Base-by-base conservation (phyloP, 1,139 yeast species). In the Candida gigantensis region DNA sequence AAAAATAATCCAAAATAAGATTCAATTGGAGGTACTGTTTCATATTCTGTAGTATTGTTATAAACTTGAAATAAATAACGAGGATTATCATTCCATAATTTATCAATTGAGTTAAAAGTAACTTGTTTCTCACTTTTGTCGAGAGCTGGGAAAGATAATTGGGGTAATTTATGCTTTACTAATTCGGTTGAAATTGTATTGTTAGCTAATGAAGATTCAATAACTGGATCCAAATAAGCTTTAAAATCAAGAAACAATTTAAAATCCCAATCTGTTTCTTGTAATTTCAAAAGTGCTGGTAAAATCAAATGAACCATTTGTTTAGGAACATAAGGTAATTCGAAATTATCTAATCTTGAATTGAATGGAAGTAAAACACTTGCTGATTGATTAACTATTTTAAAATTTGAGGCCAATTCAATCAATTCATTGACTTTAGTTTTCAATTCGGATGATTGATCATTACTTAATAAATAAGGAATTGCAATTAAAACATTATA, bases 21-120 rank as follows among this genome's bases (percentile, higher is more conserved):
- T 4, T 72, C 73, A 15, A 77, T 70, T 2, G 77, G 65, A 0
- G 97, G 96, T 3, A 86, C 87, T 0, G 97, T 86, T 41, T 79
- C 83, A 41, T 84, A 76, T 10, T 64, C 65, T 3, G 69, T 62
- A 8, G 68, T 54, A 18, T 55, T 52, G 43, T 77, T 65, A 58
- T 84, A 92, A 15, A 84, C 80, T 44, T 83, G 82, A 53, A 84
- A 78, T 19, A 79, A 67, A 20, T 75, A 62, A 44, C 94, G 69
- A 35, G 92, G 84, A 33, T 69, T 68, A 46, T 53, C 46, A 32
- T 38, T 41, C 76, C 76, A 71, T 39, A 68, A 55, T 28, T 50
- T 48, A 41, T 71, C 77, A 39, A 70, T 63, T 12, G 58, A 47
- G 2, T 40, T 44, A 38, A 58, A 62, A 2, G 38, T 34, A 6